Percentiles rank a stretch among this genome's conserved stretches.
These are phyloP conservation scores for Chalara sp. DNA, from an alignment of 2,329 filamentous ascomycete genomes.

Conservation along the genomic window DNA sequence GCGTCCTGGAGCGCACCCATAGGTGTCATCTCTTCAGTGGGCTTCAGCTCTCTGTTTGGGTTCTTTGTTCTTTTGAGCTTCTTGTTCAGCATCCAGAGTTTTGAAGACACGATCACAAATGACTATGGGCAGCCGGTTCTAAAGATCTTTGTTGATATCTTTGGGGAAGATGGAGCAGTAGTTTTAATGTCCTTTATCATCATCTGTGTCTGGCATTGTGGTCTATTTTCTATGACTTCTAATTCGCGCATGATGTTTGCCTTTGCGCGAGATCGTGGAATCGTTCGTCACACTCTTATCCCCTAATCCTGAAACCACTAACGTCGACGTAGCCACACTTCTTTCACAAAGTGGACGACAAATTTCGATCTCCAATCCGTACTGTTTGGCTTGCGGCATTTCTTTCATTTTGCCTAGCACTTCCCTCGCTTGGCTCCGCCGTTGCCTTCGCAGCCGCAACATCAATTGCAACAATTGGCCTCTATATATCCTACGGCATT, in stretches of 20 bases:
- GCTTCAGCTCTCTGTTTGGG: constrained; percentile 49
- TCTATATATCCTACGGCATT: constrained; percentile 52
- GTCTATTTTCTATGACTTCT: constrained; percentile 49
- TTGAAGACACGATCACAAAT: constrained; percentile 39
- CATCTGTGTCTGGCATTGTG: constrained; percentile 55
- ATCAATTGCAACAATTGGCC: constrained; percentile 50
- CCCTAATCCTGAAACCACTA: background rate
- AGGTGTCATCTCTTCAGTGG: constrained; percentile 49
- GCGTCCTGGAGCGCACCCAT: constrained; percentile 51
- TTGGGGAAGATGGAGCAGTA: constrained; percentile 47
- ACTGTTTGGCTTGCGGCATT: constrained; percentile 48
- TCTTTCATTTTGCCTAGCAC: constrained; percentile 46
- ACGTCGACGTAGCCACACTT: constrained; percentile 33
- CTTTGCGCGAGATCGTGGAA: constrained; percentile 48
- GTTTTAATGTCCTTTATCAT: constrained; percentile 49
- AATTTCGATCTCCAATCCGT: constrained; percentile 43
- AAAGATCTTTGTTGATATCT: constrained; percentile 51
- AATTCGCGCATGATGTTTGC: constrained; percentile 56
- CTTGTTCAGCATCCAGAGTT: constrained; percentile 53
- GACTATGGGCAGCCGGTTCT: constrained; percentile 46
- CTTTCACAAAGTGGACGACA: constrained; percentile 45
- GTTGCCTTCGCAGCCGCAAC: constrained; percentile 53
- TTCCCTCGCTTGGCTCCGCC: constrained; percentile 46
- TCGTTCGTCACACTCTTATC: constrained; percentile 26
- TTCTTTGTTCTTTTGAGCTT: constrained; percentile 52